A percentile compares a stretch with the other conserved stretches of the same genome.
phyloP scores from a whole-genome alignment of 2,329 filamentous ascomycete genomes.

The Trichoderma citrinoviride region DNA sequence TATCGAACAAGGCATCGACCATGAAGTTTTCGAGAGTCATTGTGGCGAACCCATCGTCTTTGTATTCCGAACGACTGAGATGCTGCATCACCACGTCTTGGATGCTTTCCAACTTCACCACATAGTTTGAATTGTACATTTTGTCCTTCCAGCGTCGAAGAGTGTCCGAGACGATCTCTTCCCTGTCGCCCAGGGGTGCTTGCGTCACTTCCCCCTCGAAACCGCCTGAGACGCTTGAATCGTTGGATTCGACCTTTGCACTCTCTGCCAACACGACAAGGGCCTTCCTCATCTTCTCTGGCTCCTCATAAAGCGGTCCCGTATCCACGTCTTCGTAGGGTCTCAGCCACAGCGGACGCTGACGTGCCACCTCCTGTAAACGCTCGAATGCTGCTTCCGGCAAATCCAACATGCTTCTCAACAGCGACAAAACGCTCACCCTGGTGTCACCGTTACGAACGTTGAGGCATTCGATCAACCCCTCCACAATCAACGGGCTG shows the following conservation, averaged over 20 bases:
- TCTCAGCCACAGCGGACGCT: background rate
- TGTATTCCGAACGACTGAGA: background rate
- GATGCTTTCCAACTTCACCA: background rate
- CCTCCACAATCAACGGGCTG: background rate
- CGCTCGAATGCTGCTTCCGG: background rate
- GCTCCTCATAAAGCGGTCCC: background rate
- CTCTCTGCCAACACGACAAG: background rate
- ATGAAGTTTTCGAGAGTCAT: background rate
- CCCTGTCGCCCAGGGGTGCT: background rate
- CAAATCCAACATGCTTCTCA: background rate
- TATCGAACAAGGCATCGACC: background rate
- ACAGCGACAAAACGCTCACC: background rate
- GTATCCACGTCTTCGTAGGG: background rate
- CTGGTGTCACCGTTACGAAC: background rate
- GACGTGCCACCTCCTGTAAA: background rate
- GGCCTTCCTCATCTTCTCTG: background rate
- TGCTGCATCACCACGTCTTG: background rate
- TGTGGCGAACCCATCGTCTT: background rate
- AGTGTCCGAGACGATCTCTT: background rate
- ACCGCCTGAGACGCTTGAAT: background rate
- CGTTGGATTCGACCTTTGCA: background rate
- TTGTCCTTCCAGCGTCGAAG: background rate
- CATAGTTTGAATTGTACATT: background rate
- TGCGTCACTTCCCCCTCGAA: background rate
- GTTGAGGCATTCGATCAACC: background rate